A percentile compares a stretch with the other conserved stretches of the same genome.
Evolutionary conservation across 768 basidiomycete genomes (phyloP).

Genomic region (Mycena crocata): DNA sequence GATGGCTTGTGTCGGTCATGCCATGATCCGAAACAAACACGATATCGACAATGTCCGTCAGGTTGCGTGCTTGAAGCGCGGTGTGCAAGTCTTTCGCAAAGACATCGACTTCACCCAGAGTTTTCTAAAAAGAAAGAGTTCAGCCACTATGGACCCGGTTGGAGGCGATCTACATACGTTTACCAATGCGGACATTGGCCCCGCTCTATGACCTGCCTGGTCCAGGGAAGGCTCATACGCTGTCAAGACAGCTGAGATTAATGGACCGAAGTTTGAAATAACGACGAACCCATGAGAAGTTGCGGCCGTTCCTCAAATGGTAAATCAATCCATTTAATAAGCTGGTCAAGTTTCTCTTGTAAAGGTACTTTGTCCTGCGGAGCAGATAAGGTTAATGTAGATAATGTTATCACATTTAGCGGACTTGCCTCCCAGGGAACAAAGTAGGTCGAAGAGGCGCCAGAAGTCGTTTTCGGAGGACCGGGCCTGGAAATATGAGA

Average conservation of each 20-base stretch:
- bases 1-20: conserved; percentile 91
- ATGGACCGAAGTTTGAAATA: conserved; percentile 1
- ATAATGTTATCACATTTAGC: neutral
- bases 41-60: conserved; percentile 86
- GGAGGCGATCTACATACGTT: conserved; percentile 61
- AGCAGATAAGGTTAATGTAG: conserved; percentile 8
- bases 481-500: conserved; percentile 71
- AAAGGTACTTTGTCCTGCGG: conserved; percentile 71
- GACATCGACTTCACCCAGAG: conserved; percentile 73
- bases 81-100: conserved; percentile 80
- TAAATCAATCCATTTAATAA: conserved; percentile 87
- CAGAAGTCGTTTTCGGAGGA: conserved; percentile 76
- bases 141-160: conserved; percentile 9
- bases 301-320: conserved; percentile 79
- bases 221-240: conserved; percentile 89
- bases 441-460: conserved; percentile 77
- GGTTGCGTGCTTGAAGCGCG: conserved; percentile 74
- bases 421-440: conserved; percentile 77
- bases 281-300: conserved; percentile 72
- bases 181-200: conserved; percentile 75
- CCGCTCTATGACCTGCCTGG: conserved; percentile 82
- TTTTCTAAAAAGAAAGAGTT: conserved; percentile 61
- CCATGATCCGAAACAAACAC: conserved; percentile 93
- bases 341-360: conserved; percentile 77
- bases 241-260: conserved; percentile 39